Percentiles rank a stretch among this genome's conserved stretches.
Conservation (phyloP, 352 stramenopile species). For the Phytophthora kernoviae region DNA sequence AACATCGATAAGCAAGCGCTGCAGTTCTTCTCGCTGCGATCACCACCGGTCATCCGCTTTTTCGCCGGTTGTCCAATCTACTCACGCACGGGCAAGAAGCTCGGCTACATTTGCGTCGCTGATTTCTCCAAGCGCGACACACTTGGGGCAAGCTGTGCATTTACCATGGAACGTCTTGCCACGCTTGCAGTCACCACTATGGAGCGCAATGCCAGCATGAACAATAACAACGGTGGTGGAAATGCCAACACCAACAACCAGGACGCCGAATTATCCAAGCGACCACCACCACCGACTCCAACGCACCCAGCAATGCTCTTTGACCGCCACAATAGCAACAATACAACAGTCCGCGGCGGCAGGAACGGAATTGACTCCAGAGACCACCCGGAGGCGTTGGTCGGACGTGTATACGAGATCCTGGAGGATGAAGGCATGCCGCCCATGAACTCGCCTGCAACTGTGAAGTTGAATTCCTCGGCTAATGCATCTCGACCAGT, state of each 20-base stretch:
- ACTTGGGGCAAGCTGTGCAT: conserved; percentile 70
- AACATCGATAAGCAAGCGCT: conserved; percentile 73
- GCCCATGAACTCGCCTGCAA: conserved; percentile 21
- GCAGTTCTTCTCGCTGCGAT: conserved; percentile 52
- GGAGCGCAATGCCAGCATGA: conserved; percentile 58
- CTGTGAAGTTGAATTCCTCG: conserved; percentile 27
- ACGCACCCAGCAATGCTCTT: conserved; percentile 48
- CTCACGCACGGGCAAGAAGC: conserved; percentile 65
- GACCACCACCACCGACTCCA: conserved; percentile 16
- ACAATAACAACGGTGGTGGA: conserved; percentile 29
- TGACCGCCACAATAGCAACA: conserved; percentile 35
- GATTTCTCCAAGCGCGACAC: conserved; percentile 79
- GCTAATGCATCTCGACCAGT: conserved; percentile 11
- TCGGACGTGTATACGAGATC: conserved; percentile 46
- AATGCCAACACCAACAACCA: conserved; percentile 30
- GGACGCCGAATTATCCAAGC: conserved; percentile 28
- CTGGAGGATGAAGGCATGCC: conserved; percentile 38
- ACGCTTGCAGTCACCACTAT: conserved; percentile 80
- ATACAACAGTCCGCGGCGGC: conserved; percentile 1
- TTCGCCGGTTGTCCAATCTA: conserved; percentile 84
- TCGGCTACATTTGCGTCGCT: conserved; percentile 81
- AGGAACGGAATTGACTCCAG: conserved; percentile 8
- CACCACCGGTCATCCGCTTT: conserved; percentile 62
- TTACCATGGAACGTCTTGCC: conserved; percentile 82
- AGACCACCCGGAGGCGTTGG: conserved; percentile 25